Percentiles rank a stretch among this genome's conserved stretches.
Conservation (phyloP, 1,284 basidiomycete species). For the Puccinia novopanici region DNA sequence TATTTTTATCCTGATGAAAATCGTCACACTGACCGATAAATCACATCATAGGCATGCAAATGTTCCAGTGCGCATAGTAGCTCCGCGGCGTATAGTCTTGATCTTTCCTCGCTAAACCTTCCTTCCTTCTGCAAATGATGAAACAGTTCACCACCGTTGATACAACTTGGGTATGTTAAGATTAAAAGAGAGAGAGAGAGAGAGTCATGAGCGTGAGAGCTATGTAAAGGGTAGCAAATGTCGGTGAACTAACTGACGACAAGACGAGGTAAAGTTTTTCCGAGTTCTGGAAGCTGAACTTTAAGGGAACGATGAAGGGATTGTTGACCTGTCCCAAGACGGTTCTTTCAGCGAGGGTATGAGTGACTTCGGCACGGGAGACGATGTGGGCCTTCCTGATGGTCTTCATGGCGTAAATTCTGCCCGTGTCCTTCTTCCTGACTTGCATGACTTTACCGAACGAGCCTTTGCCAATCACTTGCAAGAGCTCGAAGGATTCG, state of each 20-base stretch:
- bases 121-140: conserved; percentile 96
- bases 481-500: conserved; percentile 93
- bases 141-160: conserved; percentile 97
- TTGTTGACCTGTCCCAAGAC: conserved; percentile 97
- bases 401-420: conserved; percentile 97
- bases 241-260: conserved; percentile 67
- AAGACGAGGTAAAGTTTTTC: conserved; percentile 97
- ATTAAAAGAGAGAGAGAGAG: not conserved
- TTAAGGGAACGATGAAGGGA: conserved; percentile 97
- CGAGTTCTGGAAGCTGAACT: conserved; percentile 96
- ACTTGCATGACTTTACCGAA: conserved; percentile 99
- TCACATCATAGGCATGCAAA: conserved; percentile 94
- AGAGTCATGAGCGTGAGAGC: not conserved
- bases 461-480: conserved; percentile 95
- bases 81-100: conserved; percentile 95
- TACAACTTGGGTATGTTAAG: conserved; percentile 57
- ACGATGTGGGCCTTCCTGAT: conserved; percentile 99
- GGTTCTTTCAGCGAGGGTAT: conserved; percentile 94
- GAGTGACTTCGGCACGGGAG: conserved; percentile 93
- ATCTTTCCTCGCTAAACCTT: conserved; percentile 88
- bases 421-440: conserved; percentile 94
- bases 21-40: conserved; percentile 75
- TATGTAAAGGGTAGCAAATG: not conserved
- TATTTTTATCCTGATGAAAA: no score
- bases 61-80: conserved; percentile 92